Evolutionary conservation across 352 stramenopile genomes (phyloP), one percentile per base, ranked within the genome.

Genomic region (Peronosclerospora sorghi): DNA sequence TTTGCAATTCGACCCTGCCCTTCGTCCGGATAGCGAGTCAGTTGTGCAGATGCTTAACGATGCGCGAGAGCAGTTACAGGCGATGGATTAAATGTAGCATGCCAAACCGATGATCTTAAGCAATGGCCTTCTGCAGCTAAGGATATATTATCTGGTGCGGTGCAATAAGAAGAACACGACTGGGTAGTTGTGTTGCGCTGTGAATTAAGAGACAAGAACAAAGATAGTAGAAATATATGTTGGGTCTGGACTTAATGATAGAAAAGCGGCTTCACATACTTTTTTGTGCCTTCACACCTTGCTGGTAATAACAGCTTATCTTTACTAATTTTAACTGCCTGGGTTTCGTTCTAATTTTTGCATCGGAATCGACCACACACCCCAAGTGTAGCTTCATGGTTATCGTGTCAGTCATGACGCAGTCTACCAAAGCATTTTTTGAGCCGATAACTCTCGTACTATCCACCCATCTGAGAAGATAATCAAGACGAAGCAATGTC

Each of bases 381-480:
- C n/a, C n/a, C 21, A 26, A 26, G 21, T 6, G 21, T 26, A 6
- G 21, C 6, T n/a, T n/a, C n/a, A n/a, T n/a, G n/a, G n/a, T n/a
- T 20, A 19, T 41, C 10, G 20, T 50, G 19, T 10, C 43, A 45
- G 51, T 40, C 37, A 37, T 45, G 15, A 29, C 20, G 20, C 42
- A 14, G 43, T 61, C 36, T 84, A 69, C 27, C 55, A 20, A 7
- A 39, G 43, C 12, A 41, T n/a, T n/a, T 56, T 41, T 83, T 87
- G 23, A 87, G 62, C 4, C 61, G 65, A 52, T 80, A 97, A 61
- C 97, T 96, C 32, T 26, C 91, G 79, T 29, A 97, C 83, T 36
- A 96, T 95, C 87, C 90, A 97, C 35, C 81, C 73, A 27, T 96
- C 74, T 10, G 77, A 94, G 8, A 84, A 97, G 52, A 95, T n/a